phyloP scores from a whole-genome alignment of 805 yeast species.

The Sungouiozyma intestinalis region DNA sequence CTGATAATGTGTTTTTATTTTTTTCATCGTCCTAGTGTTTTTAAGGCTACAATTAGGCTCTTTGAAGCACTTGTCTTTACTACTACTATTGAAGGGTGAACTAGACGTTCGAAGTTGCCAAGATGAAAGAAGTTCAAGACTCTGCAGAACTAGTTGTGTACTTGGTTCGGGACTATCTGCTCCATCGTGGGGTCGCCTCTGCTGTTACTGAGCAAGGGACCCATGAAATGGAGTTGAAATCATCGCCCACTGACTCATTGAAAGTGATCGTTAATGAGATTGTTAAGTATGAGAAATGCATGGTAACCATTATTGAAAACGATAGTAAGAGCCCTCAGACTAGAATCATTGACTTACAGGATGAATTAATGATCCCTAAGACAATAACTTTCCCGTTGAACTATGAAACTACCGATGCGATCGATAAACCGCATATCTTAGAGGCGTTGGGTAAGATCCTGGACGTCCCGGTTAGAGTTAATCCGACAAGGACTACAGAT shows the following conservation, averaged over 20 bases:
- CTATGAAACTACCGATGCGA: not conserved
- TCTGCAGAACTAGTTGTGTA: not conserved
- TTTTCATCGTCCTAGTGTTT: not conserved
- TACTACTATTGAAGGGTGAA: not conserved
- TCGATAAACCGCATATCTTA: not conserved
- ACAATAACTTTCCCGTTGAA: not conserved
- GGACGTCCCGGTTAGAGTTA: no score
- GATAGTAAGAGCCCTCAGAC: not conserved
- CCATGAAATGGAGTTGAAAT: not conserved
- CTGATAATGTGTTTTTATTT: not conserved
- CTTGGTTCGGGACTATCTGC: not conserved
- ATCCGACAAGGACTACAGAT: not conserved
- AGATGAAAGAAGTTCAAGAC: not conserved
- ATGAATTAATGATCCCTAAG: not conserved
- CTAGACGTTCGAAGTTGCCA: not conserved
- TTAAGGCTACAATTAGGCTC: no score
- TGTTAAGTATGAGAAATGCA: not conserved
- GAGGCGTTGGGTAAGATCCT: not conserved
- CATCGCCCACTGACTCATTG: not conserved
- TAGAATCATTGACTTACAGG: not conserved
- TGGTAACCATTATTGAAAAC: conserved; percentile 2
- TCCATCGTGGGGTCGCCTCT: not conserved
- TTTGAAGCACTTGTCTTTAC: not conserved
- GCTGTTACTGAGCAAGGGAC: not conserved
- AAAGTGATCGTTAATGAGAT: not conserved